phyloP scores from a whole-genome alignment of 495 filamentous ascomycete species.

The Chaetomium tenue region DNA sequence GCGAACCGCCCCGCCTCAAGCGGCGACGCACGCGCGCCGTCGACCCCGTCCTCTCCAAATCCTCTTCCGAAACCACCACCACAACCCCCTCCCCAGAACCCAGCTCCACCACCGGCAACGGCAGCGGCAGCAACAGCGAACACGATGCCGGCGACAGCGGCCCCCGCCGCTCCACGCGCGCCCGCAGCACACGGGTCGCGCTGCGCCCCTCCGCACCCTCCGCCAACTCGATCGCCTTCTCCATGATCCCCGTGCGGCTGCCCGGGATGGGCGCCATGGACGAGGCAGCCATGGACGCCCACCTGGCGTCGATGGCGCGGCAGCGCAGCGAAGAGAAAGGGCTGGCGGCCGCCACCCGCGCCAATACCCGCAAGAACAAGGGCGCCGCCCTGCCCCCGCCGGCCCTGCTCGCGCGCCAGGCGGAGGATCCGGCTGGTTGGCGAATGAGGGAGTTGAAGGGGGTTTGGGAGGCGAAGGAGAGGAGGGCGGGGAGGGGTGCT shows the following conservation, averaged over 20 bases:
- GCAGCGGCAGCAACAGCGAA: neutral
- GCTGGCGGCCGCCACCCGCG: slow-evolving; percentile 45
- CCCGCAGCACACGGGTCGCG: slow-evolving; percentile 29
- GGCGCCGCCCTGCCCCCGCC: slow-evolving; percentile 37
- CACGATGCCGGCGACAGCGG: slow-evolving; percentile 12
- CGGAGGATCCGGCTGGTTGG: slow-evolving; percentile 29
- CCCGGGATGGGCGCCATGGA: slow-evolving; percentile 33
- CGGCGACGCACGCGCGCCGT: slow-evolving; percentile 31
- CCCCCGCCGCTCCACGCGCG: slow-evolving; percentile 34
- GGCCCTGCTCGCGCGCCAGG: slow-evolving; percentile 33
- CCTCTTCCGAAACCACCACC: neutral
- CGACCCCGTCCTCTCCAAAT: slow-evolving; percentile 21
- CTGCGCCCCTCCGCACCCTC: slow-evolving; percentile 33
- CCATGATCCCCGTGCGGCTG: slow-evolving; percentile 35
- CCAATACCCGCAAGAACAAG: slow-evolving; percentile 59
- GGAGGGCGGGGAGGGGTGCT: neutral
- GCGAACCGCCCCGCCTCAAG: slow-evolving; percentile 29
- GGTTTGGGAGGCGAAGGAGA: slow-evolving; percentile 31
- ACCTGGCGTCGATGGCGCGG: slow-evolving; percentile 25
- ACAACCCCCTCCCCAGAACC: slow-evolving; percentile 6
- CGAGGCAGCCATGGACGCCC: slow-evolving; percentile 21
- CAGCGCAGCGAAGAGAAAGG: slow-evolving; percentile 51
- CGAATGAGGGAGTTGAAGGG: slow-evolving; percentile 36
- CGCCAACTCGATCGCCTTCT: slow-evolving; percentile 36
- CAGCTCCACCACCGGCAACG: neutral